These are phyloP conservation scores for Backusella circina DNA, from an alignment of 192 early-diverging fungal species.

Conservation along the genomic window DNA sequence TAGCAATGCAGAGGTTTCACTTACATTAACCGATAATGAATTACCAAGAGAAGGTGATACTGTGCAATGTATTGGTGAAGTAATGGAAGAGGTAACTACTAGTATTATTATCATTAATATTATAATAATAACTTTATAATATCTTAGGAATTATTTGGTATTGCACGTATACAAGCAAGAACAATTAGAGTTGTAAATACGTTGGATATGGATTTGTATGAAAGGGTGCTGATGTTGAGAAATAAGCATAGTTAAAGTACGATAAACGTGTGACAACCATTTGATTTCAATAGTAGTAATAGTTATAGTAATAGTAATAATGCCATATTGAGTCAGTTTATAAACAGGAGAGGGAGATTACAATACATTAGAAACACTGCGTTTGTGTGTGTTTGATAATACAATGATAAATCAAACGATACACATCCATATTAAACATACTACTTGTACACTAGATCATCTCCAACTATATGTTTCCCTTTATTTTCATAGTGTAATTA, in stretches of 20 bases:
- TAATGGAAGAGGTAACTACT: conserved; percentile 3
- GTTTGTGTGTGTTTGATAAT: no score
- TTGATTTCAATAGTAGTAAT: neutral
- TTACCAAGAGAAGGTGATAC: neutral
- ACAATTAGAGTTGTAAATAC: neutral
- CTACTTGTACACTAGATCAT: no score
- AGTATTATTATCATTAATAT: neutral
- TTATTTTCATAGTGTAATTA: no score
- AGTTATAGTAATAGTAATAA: no score
- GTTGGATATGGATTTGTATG: neutral
- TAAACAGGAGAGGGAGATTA: no score
- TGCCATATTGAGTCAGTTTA: no score
- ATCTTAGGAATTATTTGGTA: neutral
- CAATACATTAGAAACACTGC: no score
- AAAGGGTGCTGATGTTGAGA: neutral
- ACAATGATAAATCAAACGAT: no score
- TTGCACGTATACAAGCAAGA: neutral
- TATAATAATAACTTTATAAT: neutral
- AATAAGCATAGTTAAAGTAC: neutral
- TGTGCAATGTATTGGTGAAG: conserved; percentile 9
- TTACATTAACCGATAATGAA: neutral
- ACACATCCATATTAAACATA: no score
- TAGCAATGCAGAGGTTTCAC: neutral
- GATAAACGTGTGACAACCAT: neutral
- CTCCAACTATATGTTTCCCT: no score